Conservation (phyloP, 1,284 basidiomycete genomes). For the Pterulicium gracile region DNA sequence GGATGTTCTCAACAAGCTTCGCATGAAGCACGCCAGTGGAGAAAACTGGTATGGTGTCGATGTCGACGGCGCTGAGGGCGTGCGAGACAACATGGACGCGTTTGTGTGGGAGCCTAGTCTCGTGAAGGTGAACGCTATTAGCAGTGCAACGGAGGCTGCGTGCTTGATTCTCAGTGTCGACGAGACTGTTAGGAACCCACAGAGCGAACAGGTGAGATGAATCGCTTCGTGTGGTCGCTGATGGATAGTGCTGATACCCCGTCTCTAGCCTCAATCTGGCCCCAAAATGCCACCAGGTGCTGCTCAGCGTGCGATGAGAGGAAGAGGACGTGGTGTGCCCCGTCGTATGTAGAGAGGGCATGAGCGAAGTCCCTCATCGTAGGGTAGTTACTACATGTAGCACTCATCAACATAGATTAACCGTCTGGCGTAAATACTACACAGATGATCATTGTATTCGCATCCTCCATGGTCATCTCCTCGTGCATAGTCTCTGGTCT, state of each 20-base stretch:
- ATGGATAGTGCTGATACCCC: slow-evolving; percentile 9
- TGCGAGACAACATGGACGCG: slow-evolving; percentile 91
- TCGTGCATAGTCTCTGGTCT: too few species aligned
- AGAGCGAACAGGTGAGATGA: slow-evolving; percentile 79
- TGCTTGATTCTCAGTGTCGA: slow-evolving; percentile 92
- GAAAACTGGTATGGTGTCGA: slow-evolving; percentile 92
- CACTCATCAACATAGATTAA: too few species aligned
- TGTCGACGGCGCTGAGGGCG: slow-evolving; percentile 81
- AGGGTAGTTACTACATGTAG: too few species aligned
- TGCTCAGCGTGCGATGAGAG: slow-evolving; percentile 74
- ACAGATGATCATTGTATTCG: too few species aligned
- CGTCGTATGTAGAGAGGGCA: slow-evolving; percentile 35
- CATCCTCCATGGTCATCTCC: too few species aligned
- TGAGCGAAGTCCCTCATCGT: too few species aligned
- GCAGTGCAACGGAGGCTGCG: slow-evolving; percentile 92
- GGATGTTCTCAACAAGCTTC: slow-evolving; percentile 93
- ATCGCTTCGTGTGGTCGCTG: slow-evolving; percentile 6
- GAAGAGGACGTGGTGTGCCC: slow-evolving; percentile 70
- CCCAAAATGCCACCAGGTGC: slow-evolving; percentile 79
- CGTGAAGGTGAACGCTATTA: slow-evolving; percentile 93
- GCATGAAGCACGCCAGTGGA: slow-evolving; percentile 91
- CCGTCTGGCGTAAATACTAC: too few species aligned
- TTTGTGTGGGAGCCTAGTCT: slow-evolving; percentile 99
- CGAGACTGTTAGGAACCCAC: slow-evolving; percentile 90
- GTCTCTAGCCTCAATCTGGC: slow-evolving; percentile 52